These are phyloP conservation scores for Purpureocillium lavendulum DNA, from an alignment of 2,329 filamentous ascomycete genomes.

Conservation along the genomic window DNA sequence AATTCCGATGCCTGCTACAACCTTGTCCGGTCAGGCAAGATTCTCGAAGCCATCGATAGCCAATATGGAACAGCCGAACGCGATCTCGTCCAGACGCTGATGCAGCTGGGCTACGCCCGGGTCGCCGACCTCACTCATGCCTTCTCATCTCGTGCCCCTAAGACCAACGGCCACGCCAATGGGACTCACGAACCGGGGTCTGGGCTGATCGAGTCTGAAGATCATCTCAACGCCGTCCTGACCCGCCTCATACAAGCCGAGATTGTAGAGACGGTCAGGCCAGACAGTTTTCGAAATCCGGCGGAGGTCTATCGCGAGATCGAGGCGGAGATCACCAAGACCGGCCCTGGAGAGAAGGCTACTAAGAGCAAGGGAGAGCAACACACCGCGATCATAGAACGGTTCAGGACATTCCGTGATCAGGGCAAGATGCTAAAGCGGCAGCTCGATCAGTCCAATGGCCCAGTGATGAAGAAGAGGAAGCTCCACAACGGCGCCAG, in stretches of 20 bases:
- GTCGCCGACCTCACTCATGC: slow-evolving; percentile 61
- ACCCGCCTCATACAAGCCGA: slow-evolving; percentile 54
- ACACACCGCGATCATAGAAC: slow-evolving; percentile 44
- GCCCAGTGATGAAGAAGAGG: slow-evolving; percentile 38
- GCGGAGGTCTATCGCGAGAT: slow-evolving; percentile 53
- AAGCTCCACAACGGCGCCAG: slow-evolving; percentile 42
- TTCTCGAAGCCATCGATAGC: slow-evolving; percentile 65
- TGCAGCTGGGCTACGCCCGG: slow-evolving; percentile 70
- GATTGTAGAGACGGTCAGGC: slow-evolving; percentile 56
- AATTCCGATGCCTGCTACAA: slow-evolving; percentile 75
- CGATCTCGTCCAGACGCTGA: slow-evolving; percentile 64
- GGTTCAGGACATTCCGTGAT: slow-evolving; percentile 44
- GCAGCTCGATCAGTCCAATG: slow-evolving; percentile 35
- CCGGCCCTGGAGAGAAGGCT: slow-evolving; percentile 29
- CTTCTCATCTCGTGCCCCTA: slow-evolving; percentile 35
- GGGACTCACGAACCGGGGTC: slow-evolving; percentile 20
- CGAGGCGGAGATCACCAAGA: slow-evolving; percentile 52
- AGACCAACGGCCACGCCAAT: slow-evolving; percentile 25
- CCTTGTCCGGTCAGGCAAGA: slow-evolving; percentile 72
- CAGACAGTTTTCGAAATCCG: slow-evolving; percentile 49
- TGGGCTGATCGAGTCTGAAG: slow-evolving; percentile 33
- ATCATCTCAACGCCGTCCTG: slow-evolving; percentile 41
- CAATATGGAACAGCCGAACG: slow-evolving; percentile 68
- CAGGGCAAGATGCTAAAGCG: slow-evolving; percentile 43
- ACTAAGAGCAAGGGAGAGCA: slow-evolving; percentile 60